phyloP scores from a whole-genome alignment of 495 filamentous ascomycete genomes.

The Trichoderma virens region DNA sequence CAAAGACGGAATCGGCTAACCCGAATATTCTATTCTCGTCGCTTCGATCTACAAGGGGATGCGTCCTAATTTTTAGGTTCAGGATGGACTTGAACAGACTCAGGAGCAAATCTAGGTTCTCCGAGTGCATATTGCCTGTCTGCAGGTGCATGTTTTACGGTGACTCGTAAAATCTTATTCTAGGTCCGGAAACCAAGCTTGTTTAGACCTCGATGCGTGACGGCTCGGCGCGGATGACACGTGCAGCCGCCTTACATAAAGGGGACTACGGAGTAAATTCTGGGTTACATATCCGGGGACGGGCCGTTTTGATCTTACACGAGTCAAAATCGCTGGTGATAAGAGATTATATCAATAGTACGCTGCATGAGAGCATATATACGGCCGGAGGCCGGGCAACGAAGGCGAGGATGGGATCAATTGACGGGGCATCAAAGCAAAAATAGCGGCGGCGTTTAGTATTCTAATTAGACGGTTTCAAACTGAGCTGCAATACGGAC shows the following conservation, averaged over 20 bases:
- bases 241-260: not conserved
- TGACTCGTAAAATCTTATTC: not conserved
- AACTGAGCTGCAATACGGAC: no score
- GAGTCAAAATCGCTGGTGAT: no score
- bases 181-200: not conserved
- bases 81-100: not conserved
- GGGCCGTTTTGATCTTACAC: no score
- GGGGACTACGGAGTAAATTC: not conserved
- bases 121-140: not conserved
- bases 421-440: no score
- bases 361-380: no score
- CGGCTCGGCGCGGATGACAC: slow-evolving; percentile 8
- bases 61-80: not conserved
- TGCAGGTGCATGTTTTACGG: not conserved
- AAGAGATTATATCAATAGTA: no score
- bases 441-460: no score
- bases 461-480: no score
- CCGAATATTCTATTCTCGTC: not conserved
- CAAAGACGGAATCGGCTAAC: not conserved
- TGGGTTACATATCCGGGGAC: not conserved
- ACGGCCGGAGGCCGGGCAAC: no score
- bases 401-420: no score
- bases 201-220: not conserved
- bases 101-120: not conserved
- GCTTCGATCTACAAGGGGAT: not conserved